Conservation (phyloP, 2,329 filamentous ascomycete genomes). For the Cyanodermella asteris region DNA sequence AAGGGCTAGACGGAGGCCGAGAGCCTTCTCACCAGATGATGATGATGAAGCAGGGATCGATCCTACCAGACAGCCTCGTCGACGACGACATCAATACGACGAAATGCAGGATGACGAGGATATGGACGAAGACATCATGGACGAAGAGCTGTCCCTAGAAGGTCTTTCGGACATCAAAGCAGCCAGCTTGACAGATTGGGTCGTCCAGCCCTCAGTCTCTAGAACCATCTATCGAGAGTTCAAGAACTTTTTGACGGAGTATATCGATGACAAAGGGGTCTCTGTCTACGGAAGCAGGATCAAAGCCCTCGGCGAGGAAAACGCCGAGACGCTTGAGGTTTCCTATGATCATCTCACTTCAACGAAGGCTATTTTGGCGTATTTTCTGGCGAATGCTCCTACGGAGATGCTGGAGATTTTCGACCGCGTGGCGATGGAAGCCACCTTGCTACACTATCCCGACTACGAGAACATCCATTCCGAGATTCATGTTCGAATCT, state of each 20-base stretch:
- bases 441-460: constrained; percentile 84
- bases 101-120: constrained; percentile 78
- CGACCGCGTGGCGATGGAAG: constrained; percentile 90
- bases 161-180: constrained; percentile 85
- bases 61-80: constrained; percentile 62
- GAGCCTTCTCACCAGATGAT: constrained; percentile 45
- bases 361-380: constrained; percentile 81
- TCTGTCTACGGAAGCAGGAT: constrained; percentile 94
- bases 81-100: constrained; percentile 75
- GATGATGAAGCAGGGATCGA: constrained; percentile 72
- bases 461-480: constrained; percentile 95
- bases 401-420: constrained; percentile 92
- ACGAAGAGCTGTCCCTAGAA: constrained; percentile 82
- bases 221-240: constrained; percentile 90
- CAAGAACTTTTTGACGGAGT: constrained; percentile 91
- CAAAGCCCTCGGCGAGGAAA: constrained; percentile 85
- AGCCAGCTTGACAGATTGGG: constrained; percentile 83
- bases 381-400: constrained; percentile 88
- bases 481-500: constrained; percentile 93
- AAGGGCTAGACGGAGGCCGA: constrained; percentile 36
- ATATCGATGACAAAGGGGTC: constrained; percentile 67
- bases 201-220: constrained; percentile 72
- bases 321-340: constrained; percentile 87
- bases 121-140: constrained; percentile 84
- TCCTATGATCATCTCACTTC: constrained; percentile 82